Base-by-base conservation (phyloP, 1,284 basidiomycete species). In the Porodaedalea pini region DNA sequence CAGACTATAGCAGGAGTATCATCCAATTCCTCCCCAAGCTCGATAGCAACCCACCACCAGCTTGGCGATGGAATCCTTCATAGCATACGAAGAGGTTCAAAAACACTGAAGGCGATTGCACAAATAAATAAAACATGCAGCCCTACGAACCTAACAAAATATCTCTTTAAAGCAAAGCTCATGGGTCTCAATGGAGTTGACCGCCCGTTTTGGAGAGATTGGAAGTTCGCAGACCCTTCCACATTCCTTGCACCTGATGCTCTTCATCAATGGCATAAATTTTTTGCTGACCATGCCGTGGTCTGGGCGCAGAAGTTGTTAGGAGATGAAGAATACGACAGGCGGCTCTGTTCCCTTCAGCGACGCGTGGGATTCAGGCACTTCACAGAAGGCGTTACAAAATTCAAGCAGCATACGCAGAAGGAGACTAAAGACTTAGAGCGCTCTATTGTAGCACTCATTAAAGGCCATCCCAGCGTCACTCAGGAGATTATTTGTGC, bases 341-440 rank as follows among this genome's bases (percentile, higher is more conserved):
- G 17, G 17, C 39, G 17, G 17, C 39, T 41, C 8, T 17, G 5
- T 7, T 5, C 17, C 7, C 39, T 41, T 8, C 17, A 41, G 39
- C 39, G 7, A 41, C 7, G 39, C 5, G 17, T 41, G 4, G 17
- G 39, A 19, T 17, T 7, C n/a, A 41, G 39, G 39, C 17, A 11
- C n/a, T n/a, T n/a, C n/a, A n/a, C n/a, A n/a, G n/a, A n/a, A n/a
- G n/a, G n/a, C n/a, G n/a, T n/a, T n/a, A 41, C 39, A 11, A 41
- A 41, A 19, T 51, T 51, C 31, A 51, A 51, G 49, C 49, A 51
- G 21, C 49, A 51, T 23, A 10, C 49, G 8, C 13, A n/a, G 11
- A 25, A 21, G 25, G 49, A 51, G 49, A 23, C 23, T 7, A 25
- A 21, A 13, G 49, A 51, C 21, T 21, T 51, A 11, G 25, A 51